Evolutionary conservation across 2,329 filamentous ascomycete genomes (phyloP), one percentile per base, ranked within the genome.

Genomic region (Oidium heveae): DNA sequence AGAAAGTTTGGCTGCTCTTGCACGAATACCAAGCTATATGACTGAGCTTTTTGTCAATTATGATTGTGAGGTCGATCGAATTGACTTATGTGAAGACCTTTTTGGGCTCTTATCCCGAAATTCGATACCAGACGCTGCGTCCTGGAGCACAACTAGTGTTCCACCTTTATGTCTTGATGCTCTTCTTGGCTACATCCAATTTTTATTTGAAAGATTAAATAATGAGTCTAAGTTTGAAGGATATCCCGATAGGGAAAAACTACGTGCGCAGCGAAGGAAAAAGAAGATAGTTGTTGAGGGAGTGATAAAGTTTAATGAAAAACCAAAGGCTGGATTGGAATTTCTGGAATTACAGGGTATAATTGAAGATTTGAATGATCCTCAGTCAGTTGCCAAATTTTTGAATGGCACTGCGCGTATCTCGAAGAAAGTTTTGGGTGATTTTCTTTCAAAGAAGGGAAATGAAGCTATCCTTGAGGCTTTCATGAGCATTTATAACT

Each of bases 81-180:
- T 81, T 53, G 91, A 98, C 68, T 70, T 98, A 5, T 98, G 91
- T 63, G 85, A 94, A 69, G 93, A 98, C 64, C 84, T 96, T 76
- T 79, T 98, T 57, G 89, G 91, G 0, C 74, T 98, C 36, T 71
- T 98, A 16, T 89, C 91, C 20, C 78, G 91, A 56, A 98, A 95
- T 66, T 91, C 91, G 1, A 84, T 98, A 59, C 93, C 91, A 0
- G 91, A 98, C 66, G 94, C 91, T 9, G 91, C 89, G 6, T 95
- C 88, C 6, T 98, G 91, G 91, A 98, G 93, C 66, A 98, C 91
- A 12, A 95, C 89, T 5, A 98, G 94, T 64, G 93, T 98, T 1
- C 91, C 91, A 16, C 91, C 91, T 0, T 71, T 98, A 2, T 98
- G 91, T 63, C 72, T 98, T 22, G 91, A 98, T 68, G 87, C 91